A percentile compares a stretch with the other conserved stretches of the same genome.
phyloP scores from a whole-genome alignment of 148 eudicot genomes.

The Chenopodium formosanum region DNA sequence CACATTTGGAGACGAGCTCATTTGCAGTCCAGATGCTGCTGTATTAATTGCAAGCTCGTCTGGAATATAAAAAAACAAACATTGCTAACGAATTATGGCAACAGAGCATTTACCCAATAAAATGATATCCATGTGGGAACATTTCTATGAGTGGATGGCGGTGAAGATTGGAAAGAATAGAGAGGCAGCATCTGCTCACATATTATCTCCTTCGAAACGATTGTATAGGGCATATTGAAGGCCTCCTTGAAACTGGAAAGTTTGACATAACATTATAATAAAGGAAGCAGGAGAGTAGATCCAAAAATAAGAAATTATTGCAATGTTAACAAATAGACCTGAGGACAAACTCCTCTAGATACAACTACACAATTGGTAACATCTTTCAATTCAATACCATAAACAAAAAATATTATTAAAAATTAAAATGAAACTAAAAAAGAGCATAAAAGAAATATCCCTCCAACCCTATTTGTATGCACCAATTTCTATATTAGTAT shows the following conservation, averaged over 20 bases:
- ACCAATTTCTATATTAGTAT: no score
- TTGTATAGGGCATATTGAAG: slow-evolving; percentile 69
- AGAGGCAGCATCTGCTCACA: slow-evolving; percentile 72
- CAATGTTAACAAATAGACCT: neutral
- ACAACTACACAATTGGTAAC: neutral
- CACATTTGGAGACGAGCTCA: neutral
- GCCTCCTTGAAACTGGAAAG: slow-evolving; percentile 81
- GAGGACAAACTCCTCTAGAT: neutral
- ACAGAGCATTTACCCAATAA: slow-evolving; percentile 60
- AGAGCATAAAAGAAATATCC: no score
- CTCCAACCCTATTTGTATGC: no score
- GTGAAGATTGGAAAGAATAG: slow-evolving; percentile 57
- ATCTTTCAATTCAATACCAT: neutral
- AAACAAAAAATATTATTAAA: no score
- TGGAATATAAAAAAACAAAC: slow-evolving; percentile 8
- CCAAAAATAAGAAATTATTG: neutral
- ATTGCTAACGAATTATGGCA: neutral
- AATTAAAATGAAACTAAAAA: no score
- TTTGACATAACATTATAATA: slow-evolving; percentile 13
- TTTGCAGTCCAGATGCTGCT: neutral
- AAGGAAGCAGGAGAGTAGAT: neutral
- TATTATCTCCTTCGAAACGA: slow-evolving; percentile 67
- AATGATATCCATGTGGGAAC: slow-evolving; percentile 66
- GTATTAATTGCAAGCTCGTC: slow-evolving; percentile 3
- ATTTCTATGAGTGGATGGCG: slow-evolving; percentile 29